Percentiles rank a stretch among this genome's conserved stretches.
phyloP scores from a whole-genome alignment of 306 rosid genomes.

The Ochetophila trinervis region DNA sequence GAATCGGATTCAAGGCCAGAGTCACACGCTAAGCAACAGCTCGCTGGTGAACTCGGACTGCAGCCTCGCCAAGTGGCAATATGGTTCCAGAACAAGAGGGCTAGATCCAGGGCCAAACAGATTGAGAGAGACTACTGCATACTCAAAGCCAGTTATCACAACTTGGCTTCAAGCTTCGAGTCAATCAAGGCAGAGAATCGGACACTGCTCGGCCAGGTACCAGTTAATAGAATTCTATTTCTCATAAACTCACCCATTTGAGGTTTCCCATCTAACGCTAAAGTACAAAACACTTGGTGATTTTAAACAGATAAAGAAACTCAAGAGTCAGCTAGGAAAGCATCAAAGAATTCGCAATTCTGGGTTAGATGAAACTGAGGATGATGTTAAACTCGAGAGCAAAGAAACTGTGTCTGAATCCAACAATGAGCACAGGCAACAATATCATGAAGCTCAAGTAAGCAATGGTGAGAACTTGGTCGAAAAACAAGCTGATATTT shows the following conservation, averaged over 20 bases:
- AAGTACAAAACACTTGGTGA: no score
- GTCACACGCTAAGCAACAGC: conserved; percentile 7
- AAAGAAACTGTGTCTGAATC: neutral
- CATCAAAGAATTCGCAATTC: neutral
- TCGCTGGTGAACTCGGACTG: conserved; percentile 26
- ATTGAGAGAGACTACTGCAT: conserved; percentile 19
- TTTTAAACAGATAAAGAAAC: conserved; percentile 6
- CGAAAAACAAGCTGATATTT: neutral
- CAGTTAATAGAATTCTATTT: neutral
- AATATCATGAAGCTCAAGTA: neutral
- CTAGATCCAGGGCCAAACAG: conserved; percentile 21
- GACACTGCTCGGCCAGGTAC: conserved; percentile 6
- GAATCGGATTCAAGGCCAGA: conserved; percentile 19
- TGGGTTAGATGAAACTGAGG: neutral
- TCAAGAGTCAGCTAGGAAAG: conserved; percentile 1
- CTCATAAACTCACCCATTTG: neutral
- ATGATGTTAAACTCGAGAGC: neutral
- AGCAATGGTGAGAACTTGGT: neutral
- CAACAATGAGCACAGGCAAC: neutral
- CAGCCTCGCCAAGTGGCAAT: conserved; percentile 27
- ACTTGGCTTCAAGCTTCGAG: conserved; percentile 1
- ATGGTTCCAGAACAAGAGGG: conserved; percentile 28
- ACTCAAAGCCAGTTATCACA: conserved; percentile 15
- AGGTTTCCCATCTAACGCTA: no score
- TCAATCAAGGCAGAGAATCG: conserved; percentile 14